Percentiles rank a stretch among this genome's conserved stretches.
Evolutionary conservation across 805 yeast species (phyloP).

Genomic region (Yarrowia bubula): DNA sequence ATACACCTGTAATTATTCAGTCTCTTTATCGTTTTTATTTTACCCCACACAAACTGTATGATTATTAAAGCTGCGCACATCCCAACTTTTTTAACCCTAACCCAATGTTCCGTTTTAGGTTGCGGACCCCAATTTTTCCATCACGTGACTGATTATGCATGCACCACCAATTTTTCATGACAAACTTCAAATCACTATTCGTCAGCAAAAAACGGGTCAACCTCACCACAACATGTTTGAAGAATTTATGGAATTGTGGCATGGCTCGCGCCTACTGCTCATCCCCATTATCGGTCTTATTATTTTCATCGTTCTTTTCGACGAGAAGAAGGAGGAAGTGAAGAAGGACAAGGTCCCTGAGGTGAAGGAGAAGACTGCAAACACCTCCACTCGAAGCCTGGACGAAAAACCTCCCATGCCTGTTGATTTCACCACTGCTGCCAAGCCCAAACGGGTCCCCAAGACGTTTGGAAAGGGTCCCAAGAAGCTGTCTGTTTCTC

Average conservation of each 20-base stretch:
- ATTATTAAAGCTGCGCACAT: not conserved
- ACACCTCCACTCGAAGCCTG: not conserved
- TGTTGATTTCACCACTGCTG: constrained; percentile 32
- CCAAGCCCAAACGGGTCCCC: constrained; percentile 15
- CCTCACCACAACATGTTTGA: not conserved
- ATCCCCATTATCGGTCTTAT: constrained; percentile 28
- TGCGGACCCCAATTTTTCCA: not conserved
- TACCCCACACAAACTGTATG: not conserved
- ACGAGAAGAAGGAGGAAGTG: constrained; percentile 14
- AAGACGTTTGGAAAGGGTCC: constrained; percentile 28
- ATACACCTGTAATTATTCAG: not conserved
- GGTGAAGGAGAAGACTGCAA: not conserved
- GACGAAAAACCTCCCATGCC: constrained; percentile 31
- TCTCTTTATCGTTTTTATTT: not conserved
- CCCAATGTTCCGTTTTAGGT: not conserved
- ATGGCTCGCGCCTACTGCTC: constrained; percentile 28
- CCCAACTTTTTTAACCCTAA: not conserved
- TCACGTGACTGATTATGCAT: constrained; percentile 22
- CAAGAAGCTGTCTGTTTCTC: constrained; percentile 28
- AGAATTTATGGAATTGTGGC: constrained; percentile 26
- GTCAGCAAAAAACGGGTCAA: not conserved
- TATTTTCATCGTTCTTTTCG: not conserved
- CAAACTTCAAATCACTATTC: not conserved
- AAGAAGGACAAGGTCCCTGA: not conserved
- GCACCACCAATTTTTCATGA: not conserved